Conservation (phyloP, 768 basidiomycete species). For the Rhizopogon vulgaris region DNA sequence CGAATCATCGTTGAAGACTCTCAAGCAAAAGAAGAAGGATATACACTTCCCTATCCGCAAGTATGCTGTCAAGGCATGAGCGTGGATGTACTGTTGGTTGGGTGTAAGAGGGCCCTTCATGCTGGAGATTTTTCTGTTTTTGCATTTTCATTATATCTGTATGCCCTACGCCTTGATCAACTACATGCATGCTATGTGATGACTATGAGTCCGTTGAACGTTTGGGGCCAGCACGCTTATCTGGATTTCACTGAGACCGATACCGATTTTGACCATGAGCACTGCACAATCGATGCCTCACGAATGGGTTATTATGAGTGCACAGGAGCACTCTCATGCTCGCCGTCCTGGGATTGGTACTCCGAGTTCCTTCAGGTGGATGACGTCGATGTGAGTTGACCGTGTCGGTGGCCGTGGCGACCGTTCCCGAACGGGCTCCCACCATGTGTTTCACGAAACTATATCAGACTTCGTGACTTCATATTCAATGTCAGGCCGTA, state of each 20-base stretch:
- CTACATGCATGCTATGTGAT: constrained; percentile 27
- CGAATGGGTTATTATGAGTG: not conserved
- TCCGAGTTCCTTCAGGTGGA: not conserved
- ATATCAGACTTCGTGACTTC: not conserved
- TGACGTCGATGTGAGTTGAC: not conserved
- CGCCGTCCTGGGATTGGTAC: not conserved
- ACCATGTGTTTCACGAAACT: not conserved
- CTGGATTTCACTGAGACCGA: not conserved
- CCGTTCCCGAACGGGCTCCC: not conserved
- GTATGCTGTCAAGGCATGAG: constrained; percentile 92
- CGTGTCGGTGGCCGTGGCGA: not conserved
- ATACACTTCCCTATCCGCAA: constrained; percentile 90
- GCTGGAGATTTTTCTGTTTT: constrained; percentile 17
- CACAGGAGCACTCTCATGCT: not conserved
- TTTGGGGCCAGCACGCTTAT: not conserved
- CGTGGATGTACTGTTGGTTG: constrained; percentile 16
- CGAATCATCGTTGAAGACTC: constrained; percentile 80
- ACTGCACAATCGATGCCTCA: not conserved
- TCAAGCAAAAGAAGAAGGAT: constrained; percentile 92
- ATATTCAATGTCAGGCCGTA: not conserved
- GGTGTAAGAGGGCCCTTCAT: constrained; percentile 8
- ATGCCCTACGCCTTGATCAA: constrained; percentile 32
- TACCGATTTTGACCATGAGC: not conserved
- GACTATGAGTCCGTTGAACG: not conserved
- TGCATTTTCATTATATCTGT: constrained; percentile 28